Evolutionary conservation across 2,329 filamentous ascomycete genomes (phyloP).

Genomic region (Phaeosphaeria sp.): DNA sequence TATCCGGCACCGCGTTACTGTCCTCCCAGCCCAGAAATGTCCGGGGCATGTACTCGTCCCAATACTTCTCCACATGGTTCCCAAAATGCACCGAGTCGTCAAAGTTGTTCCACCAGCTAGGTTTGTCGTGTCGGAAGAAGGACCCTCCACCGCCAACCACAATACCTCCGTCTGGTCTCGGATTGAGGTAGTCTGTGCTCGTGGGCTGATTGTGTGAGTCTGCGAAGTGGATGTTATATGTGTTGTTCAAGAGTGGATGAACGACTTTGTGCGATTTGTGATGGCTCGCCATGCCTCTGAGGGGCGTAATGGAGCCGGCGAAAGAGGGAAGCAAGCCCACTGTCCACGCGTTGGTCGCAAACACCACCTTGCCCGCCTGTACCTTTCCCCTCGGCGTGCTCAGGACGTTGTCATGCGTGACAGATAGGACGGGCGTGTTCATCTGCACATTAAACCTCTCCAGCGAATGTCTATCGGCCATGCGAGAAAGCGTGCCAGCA

Average conservation of each 20-base stretch:
- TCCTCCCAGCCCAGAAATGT: slow-evolving; percentile 59
- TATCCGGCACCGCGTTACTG: slow-evolving; percentile 45
- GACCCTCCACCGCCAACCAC: slow-evolving; percentile 44
- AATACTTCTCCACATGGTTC: slow-evolving; percentile 50
- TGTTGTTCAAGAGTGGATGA: slow-evolving; percentile 29
- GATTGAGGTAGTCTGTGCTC: slow-evolving; percentile 20
- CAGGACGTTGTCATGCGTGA: slow-evolving; percentile 9
- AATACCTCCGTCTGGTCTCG: slow-evolving; percentile 18
- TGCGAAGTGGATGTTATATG: slow-evolving; percentile 34
- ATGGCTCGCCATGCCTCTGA: slow-evolving; percentile 39
- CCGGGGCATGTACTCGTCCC: slow-evolving; percentile 56
- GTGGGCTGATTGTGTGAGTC: not conserved
- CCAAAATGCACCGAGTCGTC: slow-evolving; percentile 57
- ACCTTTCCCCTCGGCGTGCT: slow-evolving; percentile 28
- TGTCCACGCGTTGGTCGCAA: slow-evolving; percentile 39
- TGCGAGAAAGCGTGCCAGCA: slow-evolving; percentile 21
- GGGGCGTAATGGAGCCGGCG: slow-evolving; percentile 46
- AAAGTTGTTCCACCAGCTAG: slow-evolving; percentile 55
- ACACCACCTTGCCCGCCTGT: slow-evolving; percentile 26
- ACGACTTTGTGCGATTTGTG: slow-evolving; percentile 12
- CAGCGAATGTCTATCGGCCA: slow-evolving; percentile 16
- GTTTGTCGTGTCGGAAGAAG: slow-evolving; percentile 40
- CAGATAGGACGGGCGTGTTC: slow-evolving; percentile 20
- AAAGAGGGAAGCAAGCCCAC: slow-evolving; percentile 37
- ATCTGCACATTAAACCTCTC: slow-evolving; percentile 31